Percentiles rank a stretch among this genome's conserved stretches.
These are phyloP conservation scores for Hortaea werneckii DNA, from an alignment of 2,329 filamentous ascomycete species.

Conservation along the genomic window DNA sequence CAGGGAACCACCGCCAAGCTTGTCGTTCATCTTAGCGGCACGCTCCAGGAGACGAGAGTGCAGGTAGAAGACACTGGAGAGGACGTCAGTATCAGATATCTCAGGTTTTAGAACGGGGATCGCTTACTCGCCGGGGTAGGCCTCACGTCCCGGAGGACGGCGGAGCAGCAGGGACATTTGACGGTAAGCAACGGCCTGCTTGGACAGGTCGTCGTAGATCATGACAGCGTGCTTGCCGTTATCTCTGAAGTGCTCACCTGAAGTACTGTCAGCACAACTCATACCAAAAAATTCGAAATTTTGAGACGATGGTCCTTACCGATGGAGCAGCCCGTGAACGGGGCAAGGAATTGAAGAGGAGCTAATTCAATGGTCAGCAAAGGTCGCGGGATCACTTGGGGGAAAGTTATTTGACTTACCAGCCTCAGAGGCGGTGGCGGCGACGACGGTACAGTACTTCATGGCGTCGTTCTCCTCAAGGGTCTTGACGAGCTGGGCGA, in stretches of 20 bases:
- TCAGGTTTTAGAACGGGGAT: constrained; percentile 1
- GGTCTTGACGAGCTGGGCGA: constrained; percentile 98
- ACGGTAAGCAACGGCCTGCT: constrained; percentile 68
- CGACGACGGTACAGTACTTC: constrained; percentile 93
- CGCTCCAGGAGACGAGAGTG: constrained; percentile 99
- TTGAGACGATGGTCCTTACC: constrained; percentile 2
- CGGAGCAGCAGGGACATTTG: constrained; percentile 98
- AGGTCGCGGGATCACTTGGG: too few species aligned
- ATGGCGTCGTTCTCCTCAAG: constrained; percentile 99
- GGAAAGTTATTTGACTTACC: too few species aligned
- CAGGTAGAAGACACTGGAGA: constrained; percentile 75
- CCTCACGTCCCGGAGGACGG: constrained; percentile 97
- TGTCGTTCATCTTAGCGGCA: constrained; percentile 97
- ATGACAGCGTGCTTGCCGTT: constrained; percentile 81
- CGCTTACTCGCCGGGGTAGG: constrained; percentile 81
- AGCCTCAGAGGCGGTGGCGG: constrained; percentile 94
- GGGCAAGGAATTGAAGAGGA: too few species aligned
- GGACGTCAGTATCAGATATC: constrained; percentile 11
- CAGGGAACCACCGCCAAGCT: constrained; percentile 79
- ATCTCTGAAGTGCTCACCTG: constrained; percentile 63
- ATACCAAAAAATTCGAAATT: constrained; percentile 1
- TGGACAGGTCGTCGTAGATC: constrained; percentile 90
- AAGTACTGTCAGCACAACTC: background rate
- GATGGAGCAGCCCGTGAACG: constrained; percentile 48
- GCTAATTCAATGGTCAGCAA: too few species aligned